Evolutionary conservation across 2,329 filamentous ascomycete genomes (phyloP).

Genomic region (Paraconiothyrium brasiliense): DNA sequence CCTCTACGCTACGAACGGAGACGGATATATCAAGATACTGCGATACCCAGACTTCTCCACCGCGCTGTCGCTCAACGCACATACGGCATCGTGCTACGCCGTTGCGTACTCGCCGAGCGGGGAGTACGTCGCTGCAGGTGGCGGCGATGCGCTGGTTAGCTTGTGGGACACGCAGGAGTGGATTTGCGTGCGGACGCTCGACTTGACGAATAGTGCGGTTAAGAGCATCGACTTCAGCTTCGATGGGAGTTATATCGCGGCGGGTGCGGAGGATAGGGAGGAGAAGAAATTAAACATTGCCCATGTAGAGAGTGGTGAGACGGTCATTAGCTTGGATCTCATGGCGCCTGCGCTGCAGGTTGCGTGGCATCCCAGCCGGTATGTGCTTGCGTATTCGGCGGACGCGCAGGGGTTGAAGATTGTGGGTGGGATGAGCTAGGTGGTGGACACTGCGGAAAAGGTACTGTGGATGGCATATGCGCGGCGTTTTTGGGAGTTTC

Average conservation of each 20-base stretch:
- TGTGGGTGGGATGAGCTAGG: constrained; percentile 59
- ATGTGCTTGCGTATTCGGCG: constrained; percentile 75
- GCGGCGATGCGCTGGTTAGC: constrained; percentile 77
- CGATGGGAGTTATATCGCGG: constrained; percentile 78
- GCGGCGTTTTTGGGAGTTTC: constrained; percentile 13
- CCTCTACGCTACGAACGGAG: constrained; percentile 74
- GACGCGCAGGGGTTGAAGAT: constrained; percentile 74
- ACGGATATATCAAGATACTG: constrained; percentile 75
- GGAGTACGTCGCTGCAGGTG: constrained; percentile 76
- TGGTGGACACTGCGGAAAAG: not conserved
- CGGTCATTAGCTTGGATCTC: constrained; percentile 76
- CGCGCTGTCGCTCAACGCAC: constrained; percentile 71
- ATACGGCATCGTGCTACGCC: constrained; percentile 76
- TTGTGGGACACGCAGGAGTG: constrained; percentile 82
- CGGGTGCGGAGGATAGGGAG: constrained; percentile 77
- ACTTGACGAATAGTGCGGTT: constrained; percentile 74
- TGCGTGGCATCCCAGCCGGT: constrained; percentile 78
- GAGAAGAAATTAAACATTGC: constrained; percentile 76
- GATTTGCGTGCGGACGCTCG: constrained; percentile 77
- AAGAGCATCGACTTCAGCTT: constrained; percentile 79
- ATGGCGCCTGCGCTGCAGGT: constrained; percentile 71
- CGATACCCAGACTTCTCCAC: constrained; percentile 55
- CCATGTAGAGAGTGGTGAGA: constrained; percentile 78
- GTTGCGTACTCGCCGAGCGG: constrained; percentile 76
- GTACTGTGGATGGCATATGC: not conserved